A percentile compares a stretch with the other conserved stretches of the same genome.
phyloP scores from a whole-genome alignment of 2,329 filamentous ascomycete genomes.

The Scleromitrula shiraiana region DNA sequence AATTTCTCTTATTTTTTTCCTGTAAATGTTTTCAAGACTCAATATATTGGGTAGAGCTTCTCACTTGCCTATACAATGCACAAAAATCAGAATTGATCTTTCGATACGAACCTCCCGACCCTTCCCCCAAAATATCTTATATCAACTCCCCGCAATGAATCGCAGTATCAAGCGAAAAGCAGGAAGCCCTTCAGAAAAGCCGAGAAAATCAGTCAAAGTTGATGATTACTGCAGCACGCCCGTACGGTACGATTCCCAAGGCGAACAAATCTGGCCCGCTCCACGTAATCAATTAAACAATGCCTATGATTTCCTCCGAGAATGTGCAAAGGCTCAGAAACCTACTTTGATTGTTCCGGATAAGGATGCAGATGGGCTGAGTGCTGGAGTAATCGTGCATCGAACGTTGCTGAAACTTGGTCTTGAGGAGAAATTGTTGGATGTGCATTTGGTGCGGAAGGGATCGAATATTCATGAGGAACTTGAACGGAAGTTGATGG shows the following conservation, averaged over 20 bases:
- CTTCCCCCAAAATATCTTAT: background rate
- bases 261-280: slow-evolving; percentile 50
- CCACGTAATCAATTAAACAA: slow-evolving; percentile 44
- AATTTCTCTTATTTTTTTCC: too few species aligned
- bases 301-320: slow-evolving; percentile 47
- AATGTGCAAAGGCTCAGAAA: slow-evolving; percentile 45
- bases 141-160: background rate
- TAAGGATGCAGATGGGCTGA: slow-evolving; percentile 61
- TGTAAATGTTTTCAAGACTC: background rate
- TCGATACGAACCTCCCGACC: background rate
- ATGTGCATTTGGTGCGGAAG: slow-evolving; percentile 51
- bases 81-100: background rate
- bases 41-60: background rate
- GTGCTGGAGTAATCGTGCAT: slow-evolving; percentile 54
- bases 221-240: slow-evolving; percentile 21
- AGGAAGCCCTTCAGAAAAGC: background rate
- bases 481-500: slow-evolving; percentile 43
- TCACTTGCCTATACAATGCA: background rate
- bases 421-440: slow-evolving; percentile 43
- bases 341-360: slow-evolving; percentile 56
- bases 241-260: slow-evolving; percentile 10
- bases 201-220: slow-evolving; percentile 16
- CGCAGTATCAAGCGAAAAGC: slow-evolving; percentile 19
- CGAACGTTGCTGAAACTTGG: slow-evolving; percentile 52
- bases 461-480: slow-evolving; percentile 50